These are phyloP conservation scores for Chamaecrista fasciculata DNA, from an alignment of 306 rosid species.

Conservation along the genomic window DNA sequence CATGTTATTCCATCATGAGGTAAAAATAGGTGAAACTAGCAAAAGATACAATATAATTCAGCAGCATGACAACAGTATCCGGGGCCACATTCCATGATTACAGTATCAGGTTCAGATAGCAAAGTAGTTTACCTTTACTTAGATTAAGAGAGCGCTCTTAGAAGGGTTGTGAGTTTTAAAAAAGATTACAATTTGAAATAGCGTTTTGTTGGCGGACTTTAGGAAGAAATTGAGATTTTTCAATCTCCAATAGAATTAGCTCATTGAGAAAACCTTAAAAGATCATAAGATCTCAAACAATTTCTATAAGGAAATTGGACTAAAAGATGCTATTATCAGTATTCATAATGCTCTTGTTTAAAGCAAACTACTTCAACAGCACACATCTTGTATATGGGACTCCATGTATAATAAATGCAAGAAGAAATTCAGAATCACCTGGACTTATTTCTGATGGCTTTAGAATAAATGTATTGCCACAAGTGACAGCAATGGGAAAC, in stretches of 20 bases:
- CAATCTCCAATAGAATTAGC: not conserved
- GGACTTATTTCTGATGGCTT: constrained; percentile 73
- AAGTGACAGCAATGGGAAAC: constrained; percentile 62
- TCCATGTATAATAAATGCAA: not conserved
- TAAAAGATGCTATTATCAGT: not conserved
- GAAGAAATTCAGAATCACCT: constrained; percentile 39
- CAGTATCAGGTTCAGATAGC: not conserved
- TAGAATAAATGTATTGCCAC: constrained; percentile 68
- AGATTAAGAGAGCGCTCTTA: too few relatives aligned
- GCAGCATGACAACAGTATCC: not conserved
- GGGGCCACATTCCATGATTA: not conserved
- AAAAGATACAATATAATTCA: not conserved
- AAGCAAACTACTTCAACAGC: not conserved
- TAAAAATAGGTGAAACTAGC: not conserved
- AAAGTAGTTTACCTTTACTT: not conserved
- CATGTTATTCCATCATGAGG: not conserved
- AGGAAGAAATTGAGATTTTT: not conserved
- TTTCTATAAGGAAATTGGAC: not conserved
- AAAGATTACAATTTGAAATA: not conserved
- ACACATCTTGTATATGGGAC: not conserved
- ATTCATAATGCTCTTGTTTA: not conserved
- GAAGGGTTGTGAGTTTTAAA: not conserved
- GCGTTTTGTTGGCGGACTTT: not conserved
- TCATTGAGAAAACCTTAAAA: not conserved
- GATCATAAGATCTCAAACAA: not conserved